Evolutionary conservation across 352 stramenopile genomes (phyloP).

Genomic region (Sclerospora graminicola): DNA sequence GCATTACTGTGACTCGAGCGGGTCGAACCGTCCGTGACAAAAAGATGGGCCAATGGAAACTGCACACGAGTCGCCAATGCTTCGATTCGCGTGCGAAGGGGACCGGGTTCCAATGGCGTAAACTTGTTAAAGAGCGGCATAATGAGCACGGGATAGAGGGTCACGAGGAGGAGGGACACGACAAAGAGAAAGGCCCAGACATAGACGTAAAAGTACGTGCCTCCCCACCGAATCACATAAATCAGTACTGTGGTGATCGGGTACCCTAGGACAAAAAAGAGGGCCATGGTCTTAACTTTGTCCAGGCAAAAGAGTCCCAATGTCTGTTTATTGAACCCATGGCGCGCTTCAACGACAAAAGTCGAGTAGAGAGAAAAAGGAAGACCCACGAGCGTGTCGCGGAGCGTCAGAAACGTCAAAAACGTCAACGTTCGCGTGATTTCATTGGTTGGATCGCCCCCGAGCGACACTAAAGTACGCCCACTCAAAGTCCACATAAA

Average conservation of each 20-base stretch:
- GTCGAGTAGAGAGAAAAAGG: conserved; percentile 88
- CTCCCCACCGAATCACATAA: conserved; percentile 62
- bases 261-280: conserved; percentile 81
- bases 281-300: conserved; percentile 88
- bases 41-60: conserved; percentile 96
- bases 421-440: conserved; percentile 72
- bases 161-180: conserved; percentile 94
- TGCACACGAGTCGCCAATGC: conserved; percentile 80
- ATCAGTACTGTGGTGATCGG: conserved; percentile 55
- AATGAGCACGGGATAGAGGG: conserved; percentile 92
- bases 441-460: conserved; percentile 66
- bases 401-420: conserved; percentile 48
- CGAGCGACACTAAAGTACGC: conserved; percentile 38
- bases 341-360: conserved; percentile 93
- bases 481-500: conserved; percentile 89
- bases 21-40: conserved; percentile 96
- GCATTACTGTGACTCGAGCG: conserved; percentile 88
- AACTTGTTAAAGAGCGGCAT: conserved; percentile 98
- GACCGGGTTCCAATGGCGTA: conserved; percentile 76
- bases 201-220: conserved; percentile 83
- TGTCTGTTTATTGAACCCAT: conserved; percentile 98
- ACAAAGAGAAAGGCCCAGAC: conserved; percentile 92
- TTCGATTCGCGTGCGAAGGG: conserved; percentile 89
- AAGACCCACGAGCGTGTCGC: conserved; percentile 46
- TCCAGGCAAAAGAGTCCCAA: conserved; percentile 90